phyloP scores from a whole-genome alignment of 768 basidiomycete genomes.

The Tephrocybe rancida region DNA sequence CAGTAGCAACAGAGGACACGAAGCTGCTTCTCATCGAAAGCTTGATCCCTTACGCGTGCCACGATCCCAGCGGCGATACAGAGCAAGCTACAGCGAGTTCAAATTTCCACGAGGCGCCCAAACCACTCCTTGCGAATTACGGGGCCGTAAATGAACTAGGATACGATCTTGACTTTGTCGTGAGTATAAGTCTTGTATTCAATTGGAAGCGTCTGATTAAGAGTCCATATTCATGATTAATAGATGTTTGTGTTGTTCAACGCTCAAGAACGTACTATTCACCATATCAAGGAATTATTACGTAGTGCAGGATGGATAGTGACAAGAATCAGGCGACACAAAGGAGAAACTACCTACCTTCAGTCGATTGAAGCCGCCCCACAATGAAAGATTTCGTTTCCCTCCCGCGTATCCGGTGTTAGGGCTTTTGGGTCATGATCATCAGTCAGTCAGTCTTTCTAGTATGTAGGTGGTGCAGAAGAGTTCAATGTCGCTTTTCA shows the following conservation, averaged over 20 bases:
- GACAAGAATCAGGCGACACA: not conserved
- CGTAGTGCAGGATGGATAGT: conserved; percentile 1
- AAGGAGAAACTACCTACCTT: not conserved
- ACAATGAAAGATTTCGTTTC: too few species aligned
- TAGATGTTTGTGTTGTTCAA: conserved; percentile 9
- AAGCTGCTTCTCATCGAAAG: conserved; percentile 37
- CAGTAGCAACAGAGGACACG: conserved; percentile 26
- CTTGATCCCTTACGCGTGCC: conserved; percentile 27
- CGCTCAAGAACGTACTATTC: conserved; percentile 9
- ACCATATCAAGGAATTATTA: conserved; percentile 1
- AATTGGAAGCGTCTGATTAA: too few species aligned
- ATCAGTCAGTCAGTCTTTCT: too few species aligned
- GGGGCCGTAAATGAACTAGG: conserved; percentile 22
- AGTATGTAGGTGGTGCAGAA: too few species aligned
- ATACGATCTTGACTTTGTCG: conserved; percentile 22
- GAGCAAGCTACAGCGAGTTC: conserved; percentile 3
- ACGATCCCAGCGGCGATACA: conserved; percentile 2
- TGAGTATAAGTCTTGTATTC: conserved; percentile 12
- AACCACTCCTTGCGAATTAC: conserved; percentile 23
- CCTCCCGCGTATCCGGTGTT: too few species aligned
- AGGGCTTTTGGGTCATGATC: too few species aligned
- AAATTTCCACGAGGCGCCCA: conserved; percentile 7
- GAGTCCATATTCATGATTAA: too few species aligned
- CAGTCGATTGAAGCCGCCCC: conserved; percentile 4
- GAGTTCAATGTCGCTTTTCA: too few species aligned